Evolutionary conservation across 169 alveolate genomes (phyloP).

Genomic region (Cystoisospora suis): DNA sequence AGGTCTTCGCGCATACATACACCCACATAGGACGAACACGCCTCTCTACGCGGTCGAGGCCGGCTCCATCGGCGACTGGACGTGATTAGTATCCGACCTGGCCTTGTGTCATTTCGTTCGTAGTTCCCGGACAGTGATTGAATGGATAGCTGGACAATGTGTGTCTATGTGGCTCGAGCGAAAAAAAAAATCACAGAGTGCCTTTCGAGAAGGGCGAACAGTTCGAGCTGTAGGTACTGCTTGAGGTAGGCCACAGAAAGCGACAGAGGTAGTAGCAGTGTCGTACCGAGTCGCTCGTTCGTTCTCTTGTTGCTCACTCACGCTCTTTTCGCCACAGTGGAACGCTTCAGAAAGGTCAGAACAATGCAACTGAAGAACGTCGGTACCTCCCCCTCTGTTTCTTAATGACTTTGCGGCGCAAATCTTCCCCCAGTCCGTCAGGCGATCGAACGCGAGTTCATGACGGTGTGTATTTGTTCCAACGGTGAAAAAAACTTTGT

Average conservation of each 20-base stretch:
- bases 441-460: not conserved
- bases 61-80: no score
- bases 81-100: no score
- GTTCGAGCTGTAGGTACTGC: not conserved
- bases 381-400: not conserved
- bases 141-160: not conserved
- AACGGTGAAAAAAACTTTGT: conserved; percentile 14
- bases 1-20: no score
- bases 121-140: not conserved
- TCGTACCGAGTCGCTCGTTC: not conserved
- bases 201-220: not conserved
- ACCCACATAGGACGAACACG: no score
- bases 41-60: no score
- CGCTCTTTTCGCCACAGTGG: not conserved
- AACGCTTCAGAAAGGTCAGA: not conserved
- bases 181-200: no score
- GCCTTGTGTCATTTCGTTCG: not conserved
- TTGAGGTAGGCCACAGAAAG: no score
- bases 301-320: not conserved
- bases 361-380: no score
- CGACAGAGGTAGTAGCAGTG: no score
- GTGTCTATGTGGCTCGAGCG: not conserved
- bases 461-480: not conserved
- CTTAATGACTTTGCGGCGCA: not conserved
- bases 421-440: not conserved